Base-by-base conservation (phyloP, 331 rosid genomes). In the Arachis monticola region DNA sequence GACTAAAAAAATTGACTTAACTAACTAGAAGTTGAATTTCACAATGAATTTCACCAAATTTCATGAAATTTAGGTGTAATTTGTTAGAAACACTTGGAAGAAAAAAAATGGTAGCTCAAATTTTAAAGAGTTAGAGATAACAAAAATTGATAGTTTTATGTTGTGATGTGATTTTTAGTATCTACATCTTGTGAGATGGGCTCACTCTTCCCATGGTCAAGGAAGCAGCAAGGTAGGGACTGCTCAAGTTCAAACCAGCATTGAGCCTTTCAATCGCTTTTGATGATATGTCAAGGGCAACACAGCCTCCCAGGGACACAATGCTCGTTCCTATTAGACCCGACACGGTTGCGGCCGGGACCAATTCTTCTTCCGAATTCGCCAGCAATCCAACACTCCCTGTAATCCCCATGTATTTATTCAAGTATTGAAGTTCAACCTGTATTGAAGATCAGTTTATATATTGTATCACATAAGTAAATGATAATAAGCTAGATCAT, bases 371-470 rank as follows among this genome's bases (percentile, higher is more conserved):
- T 5, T 10, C 46, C 0, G 73, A 11, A 63, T 82, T 76, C 74
- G 79, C 82, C 79, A 62, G 60, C 44, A 88, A 38, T 77, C 90
- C 87, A 52, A 93, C 51, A 77, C 93, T 82, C 64, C 90, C 93
- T 10, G 85, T 77, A 40, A 88, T 38, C 67, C 88, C 92, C 9
- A 70, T 69, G 78, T 76, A 81, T 66, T 67, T 77, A 59, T 60
- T 74, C 84, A 78, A 35, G 81, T 83, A 79, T 65, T 88, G 91
- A 68, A 87, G 42, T 58, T 87, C 92, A 80, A 85, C 82, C 96
- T 91, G 51, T 57, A 13, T 53, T 53, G 61, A 80, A 30, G 22
- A 17, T 17, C 22, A 17, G 22, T 17, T 17, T 17, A 17, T 17
- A 17, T 17, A 17, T 17, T 17, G 22, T 17, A 17, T 17, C 22